A percentile compares a stretch with the other conserved stretches of the same genome.
These are phyloP conservation scores for Guyanaporus albipodus DNA, from an alignment of 768 basidiomycete genomes.

Conservation along the genomic window DNA sequence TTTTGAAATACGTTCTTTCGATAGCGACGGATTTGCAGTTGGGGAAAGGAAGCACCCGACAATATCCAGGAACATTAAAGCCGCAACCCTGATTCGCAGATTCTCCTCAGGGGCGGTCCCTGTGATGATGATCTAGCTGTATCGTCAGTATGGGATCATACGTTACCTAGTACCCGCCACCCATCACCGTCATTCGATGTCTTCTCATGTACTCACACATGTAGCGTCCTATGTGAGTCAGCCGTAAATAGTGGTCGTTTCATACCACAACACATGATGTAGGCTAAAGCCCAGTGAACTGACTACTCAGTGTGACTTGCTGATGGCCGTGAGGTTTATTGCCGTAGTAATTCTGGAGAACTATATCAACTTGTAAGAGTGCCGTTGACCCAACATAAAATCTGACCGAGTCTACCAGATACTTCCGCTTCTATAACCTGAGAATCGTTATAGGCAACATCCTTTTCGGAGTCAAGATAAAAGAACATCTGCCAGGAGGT, in stretches of 20 bases:
- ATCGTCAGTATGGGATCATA: too few relatives aligned
- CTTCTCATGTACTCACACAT: constrained; percentile 1
- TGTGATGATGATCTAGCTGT: neutral
- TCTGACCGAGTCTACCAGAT: too few relatives aligned
- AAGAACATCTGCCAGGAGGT: too few relatives aligned
- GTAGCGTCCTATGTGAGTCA: neutral
- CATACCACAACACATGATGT: too few relatives aligned
- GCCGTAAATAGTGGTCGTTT: too few relatives aligned
- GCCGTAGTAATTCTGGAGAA: neutral
- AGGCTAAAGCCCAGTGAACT: too few relatives aligned
- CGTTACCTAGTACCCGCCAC: constrained; percentile 2
- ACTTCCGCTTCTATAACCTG: too few relatives aligned
- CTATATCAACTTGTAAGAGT: neutral
- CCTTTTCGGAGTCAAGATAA: too few relatives aligned
- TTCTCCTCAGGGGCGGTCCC: neutral
- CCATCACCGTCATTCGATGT: neutral
- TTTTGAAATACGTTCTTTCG: constrained; percentile 47
- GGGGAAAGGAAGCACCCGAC: constrained; percentile 2
- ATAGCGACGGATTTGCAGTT: constrained; percentile 3
- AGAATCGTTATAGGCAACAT: too few relatives aligned
- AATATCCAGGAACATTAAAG: neutral
- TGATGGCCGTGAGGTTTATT: constrained; percentile 2
- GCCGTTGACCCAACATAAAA: neutral
- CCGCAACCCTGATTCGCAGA: neutral
- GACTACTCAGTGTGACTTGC: too few relatives aligned